A percentile compares a stretch with the other conserved stretches of the same genome.
Evolutionary conservation across 768 basidiomycete species (phyloP).

Genomic region (Termitomyces sp.): DNA sequence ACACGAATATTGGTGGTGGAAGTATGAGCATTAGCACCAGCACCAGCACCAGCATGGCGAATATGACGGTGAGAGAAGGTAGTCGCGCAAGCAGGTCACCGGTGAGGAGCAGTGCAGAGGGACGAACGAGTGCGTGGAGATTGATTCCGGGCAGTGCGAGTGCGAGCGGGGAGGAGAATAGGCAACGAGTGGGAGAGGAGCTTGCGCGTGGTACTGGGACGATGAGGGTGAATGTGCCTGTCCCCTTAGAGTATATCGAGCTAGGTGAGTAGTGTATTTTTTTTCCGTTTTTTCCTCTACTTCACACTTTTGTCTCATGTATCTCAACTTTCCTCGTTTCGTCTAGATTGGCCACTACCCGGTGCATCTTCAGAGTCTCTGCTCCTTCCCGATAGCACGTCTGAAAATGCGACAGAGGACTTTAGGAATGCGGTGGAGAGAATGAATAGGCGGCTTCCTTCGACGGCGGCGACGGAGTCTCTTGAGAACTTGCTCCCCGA

Average conservation of each 20-base stretch:
- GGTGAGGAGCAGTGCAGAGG: not conserved
- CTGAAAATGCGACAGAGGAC: not conserved
- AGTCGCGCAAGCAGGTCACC: not conserved
- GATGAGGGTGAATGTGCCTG: not conserved
- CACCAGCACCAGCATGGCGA: not conserved
- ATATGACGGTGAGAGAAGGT: not conserved
- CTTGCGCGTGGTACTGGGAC: not conserved
- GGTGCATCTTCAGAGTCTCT: not conserved
- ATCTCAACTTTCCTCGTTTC: not conserved
- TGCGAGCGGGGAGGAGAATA: not conserved
- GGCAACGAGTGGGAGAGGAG: not conserved
- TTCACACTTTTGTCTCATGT: not conserved
- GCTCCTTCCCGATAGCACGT: not conserved
- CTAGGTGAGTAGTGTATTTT: not conserved
- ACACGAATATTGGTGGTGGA: too few species aligned
- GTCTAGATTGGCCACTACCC: not conserved
- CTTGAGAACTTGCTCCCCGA: not conserved
- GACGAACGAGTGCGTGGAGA: constrained; percentile 6
- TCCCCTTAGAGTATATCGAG: not conserved
- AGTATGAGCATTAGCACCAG: too few species aligned
- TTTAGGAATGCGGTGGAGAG: not conserved
- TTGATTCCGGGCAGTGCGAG: not conserved
- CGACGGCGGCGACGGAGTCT: not conserved
- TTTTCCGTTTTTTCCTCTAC: too few species aligned
- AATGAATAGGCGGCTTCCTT: not conserved